Base-by-base conservation (phyloP, 768 basidiomycete genomes). In the Lyophyllum shimeji region DNA sequence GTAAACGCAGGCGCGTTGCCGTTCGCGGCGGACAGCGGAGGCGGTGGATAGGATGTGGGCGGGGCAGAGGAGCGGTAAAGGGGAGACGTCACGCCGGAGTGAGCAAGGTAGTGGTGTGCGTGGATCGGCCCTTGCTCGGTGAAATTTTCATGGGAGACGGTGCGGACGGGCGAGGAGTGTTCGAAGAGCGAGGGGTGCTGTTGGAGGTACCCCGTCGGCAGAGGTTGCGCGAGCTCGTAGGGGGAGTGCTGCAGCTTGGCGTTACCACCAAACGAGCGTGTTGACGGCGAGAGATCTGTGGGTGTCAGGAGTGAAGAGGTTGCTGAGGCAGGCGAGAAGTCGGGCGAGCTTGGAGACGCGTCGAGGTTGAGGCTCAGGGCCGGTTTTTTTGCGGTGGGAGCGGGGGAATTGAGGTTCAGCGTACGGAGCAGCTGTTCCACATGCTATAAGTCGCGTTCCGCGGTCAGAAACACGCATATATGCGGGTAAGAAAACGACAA, bases 361-460 rank as follows among this genome's bases (percentile, higher is more conserved):
- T 83, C 79, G 55, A 77, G 66, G 48, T 69, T 77, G 55, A 83
- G 62, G 50, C 68, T 78, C 54, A 83, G 60, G 40, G 76, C 59
- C 24, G 81, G 76, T 39, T 79, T 78, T 43, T 72, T 64, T 46
- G 71, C 67, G 58, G 69, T 72, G 57, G 82, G 84, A 59, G 76
- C 81, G 13, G 90, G 90, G 27, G 90, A 92, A 65, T 85, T 86
- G 62, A 93, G 83, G 65, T 92, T 87, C 47, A 93, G 76, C 13
- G 88, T 84, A 39, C 90, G 85, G 52, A 93, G 76, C 44, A 93
- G 80, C 72, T 91, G 89, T 64, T 90, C 89, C 57, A 92, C 86
- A 65, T 90, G 86, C 88, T 90, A 52, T n/a, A 25, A 17, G 50
- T 43, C 53, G 24, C 24, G 18, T 1, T 3, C 20, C 40, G 7